These are phyloP conservation scores for Mesembryanthemum crystallinum DNA, from an alignment of 148 eudicot genomes.

Conservation along the genomic window DNA sequence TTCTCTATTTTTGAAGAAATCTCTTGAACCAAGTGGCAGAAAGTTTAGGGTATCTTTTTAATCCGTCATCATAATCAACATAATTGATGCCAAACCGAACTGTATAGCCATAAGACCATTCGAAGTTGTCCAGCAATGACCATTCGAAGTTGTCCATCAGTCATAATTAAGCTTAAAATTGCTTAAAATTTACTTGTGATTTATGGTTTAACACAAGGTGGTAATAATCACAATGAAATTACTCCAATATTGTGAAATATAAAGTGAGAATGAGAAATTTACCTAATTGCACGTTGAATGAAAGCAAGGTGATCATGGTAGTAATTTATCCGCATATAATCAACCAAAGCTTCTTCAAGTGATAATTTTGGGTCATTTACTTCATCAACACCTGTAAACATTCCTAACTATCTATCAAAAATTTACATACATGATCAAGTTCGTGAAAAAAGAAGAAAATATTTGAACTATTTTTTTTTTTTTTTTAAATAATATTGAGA, in stretches of 20 bases:
- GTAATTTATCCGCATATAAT: slow-evolving; percentile 5
- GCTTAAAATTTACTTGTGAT: not conserved
- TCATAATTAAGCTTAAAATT: not conserved
- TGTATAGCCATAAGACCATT: slow-evolving; percentile 4
- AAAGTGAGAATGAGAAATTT: too few relatives aligned
- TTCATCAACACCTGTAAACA: slow-evolving; percentile 10
- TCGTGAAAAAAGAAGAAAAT: too few relatives aligned
- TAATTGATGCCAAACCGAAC: slow-evolving; percentile 19
- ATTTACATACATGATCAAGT: not conserved
- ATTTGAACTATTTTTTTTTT: too few relatives aligned
- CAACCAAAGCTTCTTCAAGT: slow-evolving; percentile 10
- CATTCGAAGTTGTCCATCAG: not conserved
- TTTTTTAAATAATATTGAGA: too few relatives aligned
- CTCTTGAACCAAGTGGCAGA: slow-evolving; percentile 9
- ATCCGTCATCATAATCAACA: slow-evolving; percentile 1
- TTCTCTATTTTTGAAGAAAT: not conserved
- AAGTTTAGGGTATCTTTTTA: slow-evolving; percentile 1
- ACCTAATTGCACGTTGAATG: slow-evolving; percentile 7
- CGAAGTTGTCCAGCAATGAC: slow-evolving; percentile 11
- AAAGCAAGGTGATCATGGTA: slow-evolving; percentile 15
- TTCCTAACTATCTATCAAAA: too few relatives aligned
- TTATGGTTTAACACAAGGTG: not conserved
- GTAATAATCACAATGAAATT: not conserved
- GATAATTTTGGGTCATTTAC: not conserved
- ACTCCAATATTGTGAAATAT: not conserved